Base-by-base conservation (phyloP, 768 basidiomycete genomes). In the Austroboletus festivus region DNA sequence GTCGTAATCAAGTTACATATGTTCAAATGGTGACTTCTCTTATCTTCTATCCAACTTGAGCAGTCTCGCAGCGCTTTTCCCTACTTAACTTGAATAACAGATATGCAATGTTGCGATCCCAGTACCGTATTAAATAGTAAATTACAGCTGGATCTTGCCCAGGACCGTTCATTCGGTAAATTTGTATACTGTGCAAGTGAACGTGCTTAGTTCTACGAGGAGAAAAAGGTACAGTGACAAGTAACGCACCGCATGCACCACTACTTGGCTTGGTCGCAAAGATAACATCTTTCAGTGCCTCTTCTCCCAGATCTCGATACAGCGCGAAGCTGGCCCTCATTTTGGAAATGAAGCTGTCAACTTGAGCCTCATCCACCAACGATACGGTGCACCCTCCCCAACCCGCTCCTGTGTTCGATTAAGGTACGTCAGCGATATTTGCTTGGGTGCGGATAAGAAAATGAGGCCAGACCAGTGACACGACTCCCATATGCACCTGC, bases 341-440 rank as follows among this genome's bases (percentile, higher is more conserved):
- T 54, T 74, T 73, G 52, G 69, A 60, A 38, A 92, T 84, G 63
- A 94, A 93, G 7, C 58, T 51, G 0, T 77, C 74, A 3, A 88
- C 86, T 38, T 78, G 58, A 18, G 71, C 65, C 59, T 86, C 84
- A 7, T 80, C 75, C 15, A 93, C 84, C 18, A 93, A 76, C 7
- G 88, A 90, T 19, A 93, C 85, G 0, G 86, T 88, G 59, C 90
- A 93, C 5, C 92, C 92, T 31, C 93, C n/a, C 91, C 91, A 95
- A 4, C 91, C 91, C 0, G 91, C 91, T 23, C 89, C 87, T 88
- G 51, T 4, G 41, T 13, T 22, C n/a, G n/a, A 48, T 4, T 15
- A 26, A 41, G 39, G 9, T 20, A 3, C n/a, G 34, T 51, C 18
- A 41, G 41, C 2, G 10, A 10, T 7, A 3, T 13, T 21, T 7